Base-by-base conservation (phyloP, 2,329 filamentous ascomycete genomes). In the Zymoseptoria passerinii region DNA sequence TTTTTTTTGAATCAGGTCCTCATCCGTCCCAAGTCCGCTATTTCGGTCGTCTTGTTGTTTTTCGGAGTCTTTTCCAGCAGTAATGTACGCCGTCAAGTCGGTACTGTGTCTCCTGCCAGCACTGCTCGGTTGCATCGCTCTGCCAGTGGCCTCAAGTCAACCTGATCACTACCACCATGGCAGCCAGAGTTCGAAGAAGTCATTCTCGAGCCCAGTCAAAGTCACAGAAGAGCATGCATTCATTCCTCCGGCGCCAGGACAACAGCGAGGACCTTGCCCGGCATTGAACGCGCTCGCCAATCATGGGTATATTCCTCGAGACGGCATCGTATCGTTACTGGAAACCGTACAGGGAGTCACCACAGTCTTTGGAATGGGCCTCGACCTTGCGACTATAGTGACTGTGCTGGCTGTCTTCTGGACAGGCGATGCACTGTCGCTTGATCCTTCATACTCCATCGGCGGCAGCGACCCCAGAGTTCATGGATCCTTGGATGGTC, bases 401-500 rank as follows among this genome's bases (percentile, higher is more conserved):
- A 63, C 68, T n/a, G 63, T 67, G 16, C 69, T 70, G 63, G 67
- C 67, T n/a, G 65, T 66, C 8, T 64, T 71, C 4, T 66, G 70
- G 61, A 66, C 65, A 18, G 69, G 69, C 27, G 64, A 69, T 52
- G 61, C 65, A 4, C 61, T 82, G 0, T 80, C 80, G 0, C 60
- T 80, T 1, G 71, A 75, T 49, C 65, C 64, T 8, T 66, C 63
- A 1, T 70, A 68, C 58, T 68, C 66, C 8, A 70, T 70, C 16
- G 68, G 67, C 44, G 67, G 67, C 19, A 60, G 58, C 23, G 55
- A 60, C 10, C 35, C 56, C n/a, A 61, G 63, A 18, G 65, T 65
- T 28, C 71, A 73, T 58, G 75, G 78, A 60, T 68, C 79, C 6
- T 68, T 78, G 4, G 70, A 73, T 23, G 63, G 65, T 5, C 58